Conservation (phyloP, 1,139 yeast genomes). For the Hemisphaericaspora xylanilytica region DNA sequence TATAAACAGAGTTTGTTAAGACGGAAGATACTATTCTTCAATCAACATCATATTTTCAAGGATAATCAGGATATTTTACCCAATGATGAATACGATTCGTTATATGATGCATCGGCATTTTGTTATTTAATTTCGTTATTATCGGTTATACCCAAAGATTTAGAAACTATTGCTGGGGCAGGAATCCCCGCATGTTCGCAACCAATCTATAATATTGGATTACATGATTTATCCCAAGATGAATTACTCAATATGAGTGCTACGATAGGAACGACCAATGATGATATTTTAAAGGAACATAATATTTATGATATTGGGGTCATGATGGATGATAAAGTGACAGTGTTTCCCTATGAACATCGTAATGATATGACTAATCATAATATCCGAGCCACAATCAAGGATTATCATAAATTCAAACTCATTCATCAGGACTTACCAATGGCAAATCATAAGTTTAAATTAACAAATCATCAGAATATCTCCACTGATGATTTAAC, state of each 20-base stretch:
- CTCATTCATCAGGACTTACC: conserved; percentile 27
- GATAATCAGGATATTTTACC: conserved; percentile 9
- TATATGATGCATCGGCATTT: conserved; percentile 24
- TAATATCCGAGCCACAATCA: conserved; percentile 29
- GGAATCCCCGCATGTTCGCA: conserved; percentile 26
- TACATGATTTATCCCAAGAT: conserved; percentile 46
- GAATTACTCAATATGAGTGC: conserved; percentile 25
- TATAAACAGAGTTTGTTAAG: conserved; percentile 70
- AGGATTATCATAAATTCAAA: conserved; percentile 40
- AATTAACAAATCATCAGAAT: conserved; percentile 11
- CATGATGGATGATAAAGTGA: conserved; percentile 17
- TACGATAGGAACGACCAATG: conserved; percentile 68
- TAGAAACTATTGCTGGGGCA: conserved; percentile 18
- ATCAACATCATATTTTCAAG: conserved; percentile 31
- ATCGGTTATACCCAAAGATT: conserved; percentile 37
- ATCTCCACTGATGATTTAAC: conserved; percentile 22
- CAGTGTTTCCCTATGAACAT: conserved; percentile 8
- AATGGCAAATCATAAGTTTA: neutral
- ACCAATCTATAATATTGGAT: conserved; percentile 65
- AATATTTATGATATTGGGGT: conserved; percentile 55
- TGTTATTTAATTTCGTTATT: conserved; percentile 37
- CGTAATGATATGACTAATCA: conserved; percentile 6
- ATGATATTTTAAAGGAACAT: conserved; percentile 59
- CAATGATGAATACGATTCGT: conserved; percentile 7
- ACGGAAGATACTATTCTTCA: conserved; percentile 58